Conservation (phyloP, 1,284 basidiomycete species). For the Melampsora abietis-canadensis region DNA sequence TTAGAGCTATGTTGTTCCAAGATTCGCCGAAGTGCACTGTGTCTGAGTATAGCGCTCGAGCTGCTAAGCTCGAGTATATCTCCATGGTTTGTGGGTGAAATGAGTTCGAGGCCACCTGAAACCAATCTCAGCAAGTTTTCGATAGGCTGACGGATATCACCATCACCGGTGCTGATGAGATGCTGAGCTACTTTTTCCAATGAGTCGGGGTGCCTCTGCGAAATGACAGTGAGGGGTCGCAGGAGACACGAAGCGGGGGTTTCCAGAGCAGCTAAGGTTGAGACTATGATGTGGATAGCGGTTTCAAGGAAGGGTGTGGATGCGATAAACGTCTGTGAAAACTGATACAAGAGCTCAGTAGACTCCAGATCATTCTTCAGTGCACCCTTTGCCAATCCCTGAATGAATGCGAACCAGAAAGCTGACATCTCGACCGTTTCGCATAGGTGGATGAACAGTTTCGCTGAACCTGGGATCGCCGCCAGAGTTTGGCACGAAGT, state of each 20-base stretch:
- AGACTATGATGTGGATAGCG: conserved; percentile 12
- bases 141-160: conserved; percentile 11
- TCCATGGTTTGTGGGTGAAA: background rate
- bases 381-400: conserved; percentile 12
- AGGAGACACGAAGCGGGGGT: conserved; percentile 12
- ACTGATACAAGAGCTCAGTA: conserved; percentile 24
- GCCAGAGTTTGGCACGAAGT: conserved; percentile 22
- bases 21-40: conserved; percentile 18
- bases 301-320: conserved; percentile 5
- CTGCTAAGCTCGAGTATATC: conserved; percentile 30
- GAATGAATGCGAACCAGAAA: conserved; percentile 32
- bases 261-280: conserved; percentile 15
- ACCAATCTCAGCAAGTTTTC: conserved; percentile 26
- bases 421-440: conserved; percentile 21
- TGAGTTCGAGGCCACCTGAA: conserved; percentile 21
- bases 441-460: conserved; percentile 19
- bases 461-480: conserved; percentile 1
- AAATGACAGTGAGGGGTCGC: conserved; percentile 34
- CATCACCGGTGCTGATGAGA: conserved; percentile 2
- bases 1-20: conserved; percentile 17
- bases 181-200: conserved; percentile 22
- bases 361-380: conserved; percentile 18
- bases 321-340: conserved; percentile 22
- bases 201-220: conserved; percentile 24
- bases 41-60: conserved; percentile 32